Base-by-base conservation (phyloP, 768 basidiomycete genomes). In the Podaxis sp. region DNA sequence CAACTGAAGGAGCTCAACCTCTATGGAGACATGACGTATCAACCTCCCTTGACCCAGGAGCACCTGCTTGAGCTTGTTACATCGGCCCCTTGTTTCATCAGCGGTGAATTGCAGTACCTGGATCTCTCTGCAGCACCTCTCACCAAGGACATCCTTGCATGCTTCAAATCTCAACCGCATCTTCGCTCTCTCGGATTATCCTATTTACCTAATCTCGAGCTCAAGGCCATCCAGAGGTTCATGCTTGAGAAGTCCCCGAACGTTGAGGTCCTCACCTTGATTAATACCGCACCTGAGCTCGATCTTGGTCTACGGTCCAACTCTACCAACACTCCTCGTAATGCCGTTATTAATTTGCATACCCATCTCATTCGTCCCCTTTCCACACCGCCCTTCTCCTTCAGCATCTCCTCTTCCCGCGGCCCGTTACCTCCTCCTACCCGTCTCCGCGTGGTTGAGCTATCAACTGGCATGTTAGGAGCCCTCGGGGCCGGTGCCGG, bases 161-260 rank as follows among this genome's bases (percentile, higher is more conserved):
- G 76, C 0, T 87, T 87, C 70, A 81, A 82, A 17, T 75, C 86
- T 6, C 93, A 93, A 72, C 87, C 86, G 2, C 81, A 81, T 49
- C 80, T 99, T 28, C 87, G 96, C 60, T 95, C 94, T 19, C 80
- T 99, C 42, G 96, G 97, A 4, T 82, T 99, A 26, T 95, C 93
- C 7, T 87, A 94, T 73, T 92, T 97, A 62, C 85, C 91, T 4
- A 71, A 79, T 30, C 82, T 99, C 38, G 80, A 84, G 48, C 77
- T 98, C 28, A 78, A 78, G 22, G 82, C 79, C 4, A 79, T 99
- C 59, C 76, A 88, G 6, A 75, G 82, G 13, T 95, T 98, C 75
- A 66, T 99, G 54, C 74, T 78, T 63, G 75, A 72, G 24, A 90
- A 88, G 66, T 89, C 93, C 0, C 77, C 80, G 4, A 86, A 89